Evolutionary conservation across 305 asterid genomes (phyloP).

Genomic region (Rubia peregrina): DNA sequence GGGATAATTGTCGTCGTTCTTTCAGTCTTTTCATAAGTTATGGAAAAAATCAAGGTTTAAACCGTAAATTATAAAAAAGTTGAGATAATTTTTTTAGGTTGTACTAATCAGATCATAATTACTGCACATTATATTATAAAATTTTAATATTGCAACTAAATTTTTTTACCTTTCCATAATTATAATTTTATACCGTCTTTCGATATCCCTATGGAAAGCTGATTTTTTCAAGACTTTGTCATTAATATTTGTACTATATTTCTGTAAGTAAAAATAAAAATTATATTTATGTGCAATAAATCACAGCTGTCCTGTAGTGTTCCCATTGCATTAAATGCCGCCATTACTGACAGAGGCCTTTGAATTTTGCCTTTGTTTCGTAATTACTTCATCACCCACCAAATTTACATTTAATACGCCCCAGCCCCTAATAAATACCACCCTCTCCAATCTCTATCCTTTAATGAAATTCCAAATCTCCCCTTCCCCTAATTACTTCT

Average conservation of each 20-base stretch:
- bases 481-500: constrained; percentile 1
- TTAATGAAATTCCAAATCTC: constrained; percentile 15
- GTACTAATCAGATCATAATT: too few species aligned
- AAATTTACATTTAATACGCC: constrained; percentile 8
- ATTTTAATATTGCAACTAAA: too few species aligned
- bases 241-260: not conserved
- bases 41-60: too few species aligned
- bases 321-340: constrained; percentile 58
- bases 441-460: constrained; percentile 2
- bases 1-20: not conserved
- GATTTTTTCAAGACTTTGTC: too few species aligned
- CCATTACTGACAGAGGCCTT: constrained; percentile 29
- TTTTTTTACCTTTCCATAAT: too few species aligned
- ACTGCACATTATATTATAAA: too few species aligned
- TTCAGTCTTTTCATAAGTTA: too few species aligned
- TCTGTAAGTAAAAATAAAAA: not conserved
- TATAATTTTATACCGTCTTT: too few species aligned
- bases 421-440: not conserved
- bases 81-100: too few species aligned
- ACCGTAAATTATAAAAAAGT: too few species aligned
- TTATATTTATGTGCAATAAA: constrained; percentile 21
- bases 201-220: too few species aligned
- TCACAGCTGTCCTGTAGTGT: constrained; percentile 50
- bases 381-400: constrained; percentile 7
- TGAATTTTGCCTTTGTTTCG: constrained; percentile 4